Base-by-base conservation (phyloP, 257 asterid species). In the Avicennia marina region DNA sequence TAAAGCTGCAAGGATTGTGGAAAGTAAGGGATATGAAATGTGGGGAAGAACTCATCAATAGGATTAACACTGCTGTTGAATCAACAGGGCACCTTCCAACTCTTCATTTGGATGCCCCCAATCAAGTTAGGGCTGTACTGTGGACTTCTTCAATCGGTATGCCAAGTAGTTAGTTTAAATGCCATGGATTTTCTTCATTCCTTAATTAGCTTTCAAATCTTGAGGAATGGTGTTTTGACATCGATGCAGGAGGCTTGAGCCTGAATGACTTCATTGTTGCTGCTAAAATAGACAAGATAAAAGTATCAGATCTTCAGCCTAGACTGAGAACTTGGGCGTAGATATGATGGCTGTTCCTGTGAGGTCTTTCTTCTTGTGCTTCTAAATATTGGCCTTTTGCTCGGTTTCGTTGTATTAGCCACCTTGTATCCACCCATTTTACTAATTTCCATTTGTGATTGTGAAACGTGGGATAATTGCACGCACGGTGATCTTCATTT, bases 261-360 rank as follows among this genome's bases (percentile, higher is more conserved):
- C 22, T 76, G 15, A 91, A 91, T 53, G 95, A 87, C 70, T 91
- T 91, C 81, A 91, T 87, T 20, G 82, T 90, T 60, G 94, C 95
- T 46, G 85, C 95, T 56, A 90, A 79, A 60, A 85, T 90, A 19
- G 98, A 90, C 63, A 66, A 58, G 63, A 72, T 90, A n/a, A 83
- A 83, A 70, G 72, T 85, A 63, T 71, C 94, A 2, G 96, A 90
- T 66, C 95, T 90, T n/a, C 78, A 75, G 64, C 93, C 95, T 36
- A 85, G 84, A 58, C 79, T 67, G 75, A 85, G 96, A 71, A 88
- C 59, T 21, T 87, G 98, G 96, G 95, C 95, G 18, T 90, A 64
- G 41, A n/a, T n/a, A n/a, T n/a, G n/a, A n/a, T n/a, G n/a, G n/a
- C n/a, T n/a, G n/a, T n/a, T n/a, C n/a, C n/a, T n/a, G n/a, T n/a